Conservation (phyloP, 306 rosid species). For the Malus sylvestris region DNA sequence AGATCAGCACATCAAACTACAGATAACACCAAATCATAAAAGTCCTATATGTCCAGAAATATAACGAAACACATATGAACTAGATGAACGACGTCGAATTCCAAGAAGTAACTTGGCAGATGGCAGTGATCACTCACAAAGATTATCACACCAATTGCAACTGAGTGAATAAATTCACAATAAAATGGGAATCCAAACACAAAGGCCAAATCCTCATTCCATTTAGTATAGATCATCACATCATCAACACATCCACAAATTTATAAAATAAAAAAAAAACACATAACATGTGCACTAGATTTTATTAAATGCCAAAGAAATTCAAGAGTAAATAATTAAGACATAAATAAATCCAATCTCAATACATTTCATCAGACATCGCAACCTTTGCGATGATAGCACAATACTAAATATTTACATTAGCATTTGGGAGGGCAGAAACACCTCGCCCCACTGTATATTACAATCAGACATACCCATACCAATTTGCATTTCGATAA, state of each 20-base stretch:
- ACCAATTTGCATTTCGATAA: constrained; percentile 27
- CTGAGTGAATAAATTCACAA: background rate
- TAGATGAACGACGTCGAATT: background rate
- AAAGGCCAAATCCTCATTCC: background rate
- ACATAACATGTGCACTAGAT: background rate
- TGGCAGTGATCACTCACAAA: background rate
- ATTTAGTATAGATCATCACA: background rate
- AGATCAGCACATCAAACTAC: background rate
- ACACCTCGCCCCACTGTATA: constrained; percentile 18
- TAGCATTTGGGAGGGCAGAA: constrained; percentile 21
- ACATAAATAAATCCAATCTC: constrained; percentile 16
- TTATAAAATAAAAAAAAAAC: background rate
- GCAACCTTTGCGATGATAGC: constrained; percentile 28
- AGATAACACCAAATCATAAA: background rate
- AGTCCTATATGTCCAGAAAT: background rate
- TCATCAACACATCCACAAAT: background rate
- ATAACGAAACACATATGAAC: background rate
- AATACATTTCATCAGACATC: constrained; percentile 20
- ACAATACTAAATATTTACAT: constrained; percentile 38
- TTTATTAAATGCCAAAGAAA: background rate
- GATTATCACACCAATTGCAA: background rate
- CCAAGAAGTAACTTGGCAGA: background rate
- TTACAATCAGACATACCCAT: constrained; percentile 16
- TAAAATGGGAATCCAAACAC: background rate
- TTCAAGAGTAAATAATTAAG: background rate